Base-by-base conservation (phyloP, 2,329 filamentous ascomycete species). In the Rhexocercosporidium sp. region DNA sequence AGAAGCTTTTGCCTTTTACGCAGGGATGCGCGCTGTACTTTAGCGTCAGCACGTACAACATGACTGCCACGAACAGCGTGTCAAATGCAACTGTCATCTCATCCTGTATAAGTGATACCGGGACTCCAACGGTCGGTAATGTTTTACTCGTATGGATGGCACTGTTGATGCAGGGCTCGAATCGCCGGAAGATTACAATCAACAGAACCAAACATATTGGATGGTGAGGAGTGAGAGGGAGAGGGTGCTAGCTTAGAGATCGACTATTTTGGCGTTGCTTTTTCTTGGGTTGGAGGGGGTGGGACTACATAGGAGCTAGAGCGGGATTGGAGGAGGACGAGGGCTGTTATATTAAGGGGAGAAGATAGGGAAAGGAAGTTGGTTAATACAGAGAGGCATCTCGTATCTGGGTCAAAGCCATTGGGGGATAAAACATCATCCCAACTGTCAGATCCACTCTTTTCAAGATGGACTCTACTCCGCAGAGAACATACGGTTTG, bases 351-450 rank as follows among this genome's bases (percentile, higher is more conserved):
- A 53, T 59, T 22, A 11, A 51, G 56, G 25, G 44, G 65, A 3
- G 31, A 54, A 31, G 56, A 63, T 46, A 60, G 65, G n/a, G 59
- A 66, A 18, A 63, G 60, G 65, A 66, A 60, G 31, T 60, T 66
- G 46, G 59, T 57, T 2, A 66, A 66, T 60, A 60, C 65, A 16
- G 54, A 37, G 34, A 37, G 9, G 4, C 12, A 11, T 2, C 12
- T 37, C 34, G 9, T 37, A 2, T 2, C 12, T 37, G 34, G 9
- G 34, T 9, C 51, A 12, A 12, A 22, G 47, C 22, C 11, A 51
- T 51, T 51, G 22, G 47, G 18, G 12, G 8, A 18, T 14, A 37
- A 7, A 6, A 37, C 12, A 37, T 22, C 44, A 2, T 37, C 53
- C 53, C 31, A 12, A 39, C 31, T 9, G 12, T 41, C n/a, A 20